Evolutionary conservation across 2,329 filamentous ascomycete genomes (phyloP).

Genomic region (Sordariomycetes sp.): DNA sequence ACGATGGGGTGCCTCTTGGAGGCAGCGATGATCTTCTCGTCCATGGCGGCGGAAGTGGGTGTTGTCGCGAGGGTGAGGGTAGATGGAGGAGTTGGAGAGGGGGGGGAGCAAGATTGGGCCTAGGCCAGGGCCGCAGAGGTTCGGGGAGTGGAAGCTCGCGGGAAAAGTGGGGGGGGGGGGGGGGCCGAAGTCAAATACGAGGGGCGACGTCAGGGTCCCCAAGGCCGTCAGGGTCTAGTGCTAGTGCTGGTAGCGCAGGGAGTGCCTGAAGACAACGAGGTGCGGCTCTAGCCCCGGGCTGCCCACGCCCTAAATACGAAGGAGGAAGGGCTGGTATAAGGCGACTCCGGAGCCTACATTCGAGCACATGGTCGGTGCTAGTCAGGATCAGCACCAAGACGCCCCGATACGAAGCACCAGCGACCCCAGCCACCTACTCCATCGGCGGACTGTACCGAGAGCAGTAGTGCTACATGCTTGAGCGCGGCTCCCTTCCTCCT

Average conservation of each 20-base stretch:
- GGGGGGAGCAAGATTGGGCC: conserved; percentile 4
- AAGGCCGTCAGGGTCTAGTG: not conserved
- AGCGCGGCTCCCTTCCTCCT: too few relatives aligned
- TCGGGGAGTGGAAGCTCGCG: not conserved
- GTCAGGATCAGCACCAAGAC: too few relatives aligned
- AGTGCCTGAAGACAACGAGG: not conserved
- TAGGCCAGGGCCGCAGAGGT: not conserved
- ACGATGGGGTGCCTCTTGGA: conserved; percentile 50
- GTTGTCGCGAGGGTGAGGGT: not conserved
- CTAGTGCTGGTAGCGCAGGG: not conserved
- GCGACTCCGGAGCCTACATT: too few relatives aligned
- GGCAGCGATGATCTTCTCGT: conserved; percentile 41
- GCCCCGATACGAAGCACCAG: too few relatives aligned
- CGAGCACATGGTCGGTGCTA: too few relatives aligned
- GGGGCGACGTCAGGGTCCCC: not conserved
- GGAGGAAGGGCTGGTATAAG: too few relatives aligned
- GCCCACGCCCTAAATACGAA: not conserved
- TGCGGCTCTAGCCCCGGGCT: not conserved
- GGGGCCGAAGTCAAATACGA: not conserved
- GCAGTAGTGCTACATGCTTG: too few relatives aligned
- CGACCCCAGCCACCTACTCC: too few relatives aligned
- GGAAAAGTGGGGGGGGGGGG: not conserved
- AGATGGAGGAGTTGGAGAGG: conserved; percentile 5
- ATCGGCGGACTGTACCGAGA: too few relatives aligned
- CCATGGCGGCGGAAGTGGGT: conserved; percentile 23